Evolutionary conservation across 2,329 filamentous ascomycete genomes (phyloP), one percentile per base, ranked within the genome.

Genomic region (Aspergillus jensenii): DNA sequence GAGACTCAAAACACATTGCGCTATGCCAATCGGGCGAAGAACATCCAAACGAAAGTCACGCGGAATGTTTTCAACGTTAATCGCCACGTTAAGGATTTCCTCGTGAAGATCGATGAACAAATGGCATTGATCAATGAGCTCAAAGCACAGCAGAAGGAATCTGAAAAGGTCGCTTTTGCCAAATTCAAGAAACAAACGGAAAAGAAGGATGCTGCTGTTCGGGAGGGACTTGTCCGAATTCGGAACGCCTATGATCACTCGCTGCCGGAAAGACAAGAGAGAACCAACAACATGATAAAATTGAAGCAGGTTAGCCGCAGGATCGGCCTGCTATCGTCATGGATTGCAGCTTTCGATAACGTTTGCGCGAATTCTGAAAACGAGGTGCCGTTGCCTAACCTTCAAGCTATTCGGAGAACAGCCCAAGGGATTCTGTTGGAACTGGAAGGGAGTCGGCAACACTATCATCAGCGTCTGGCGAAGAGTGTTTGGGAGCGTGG

Each of bases 1-100:
- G 95, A 99, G 77, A 97, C 93, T 0, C 95, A 99, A 69, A 99
- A 99, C 75, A 99, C 95, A 0, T 82, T 99, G 17, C 90, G 96
- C 67, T 99, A 99, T 70, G 95, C 95, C 50, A 98, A 99, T 75
- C 85, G 95, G 65, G 95, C 95, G 59, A 99, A 99, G 84, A 99
- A 99, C 70, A 99, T 99, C 71, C 96, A 98, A 79, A 99, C 95
- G 59, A 99, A 99, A 82, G 92, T 97, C 57, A 97, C 95, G n/a
- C 88, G 93, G 69, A 99, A 99, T 71, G 93, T 98, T 23, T 99
- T 96, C 79, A 99, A 99, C 74, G 95, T 99, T 63, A 97, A 99
- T 74, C 90, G 95, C 61, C 95, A 99, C 77, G 95, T 99, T 69
- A 99, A 99, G 80, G 95, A 99, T 76, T 99, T 96, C 78, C 78